Conservation (phyloP, 768 basidiomycete species). For the Tricholoma sp. region DNA sequence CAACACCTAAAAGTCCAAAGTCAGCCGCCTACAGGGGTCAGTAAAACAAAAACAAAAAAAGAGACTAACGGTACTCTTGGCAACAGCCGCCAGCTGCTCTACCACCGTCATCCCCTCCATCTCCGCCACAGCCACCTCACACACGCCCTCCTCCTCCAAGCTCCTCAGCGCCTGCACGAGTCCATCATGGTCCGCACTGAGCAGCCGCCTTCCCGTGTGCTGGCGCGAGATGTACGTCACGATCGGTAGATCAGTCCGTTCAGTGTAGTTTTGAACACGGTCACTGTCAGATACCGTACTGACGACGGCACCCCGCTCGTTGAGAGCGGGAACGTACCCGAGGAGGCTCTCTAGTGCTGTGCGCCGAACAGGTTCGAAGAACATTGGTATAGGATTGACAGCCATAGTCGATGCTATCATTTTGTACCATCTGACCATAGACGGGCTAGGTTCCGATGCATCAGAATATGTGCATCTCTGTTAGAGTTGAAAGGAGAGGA, state of each 20-base stretch:
- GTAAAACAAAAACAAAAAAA: not conserved
- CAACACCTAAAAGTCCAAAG: slow-evolving; percentile 33
- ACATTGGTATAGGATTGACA: slow-evolving; percentile 19
- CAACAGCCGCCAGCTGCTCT: slow-evolving; percentile 56
- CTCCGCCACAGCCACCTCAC: slow-evolving; percentile 37
- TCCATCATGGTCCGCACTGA: slow-evolving; percentile 41
- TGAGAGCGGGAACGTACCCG: slow-evolving; percentile 24
- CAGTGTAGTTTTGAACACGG: not conserved
- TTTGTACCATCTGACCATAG: slow-evolving; percentile 26
- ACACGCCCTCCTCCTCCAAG: slow-evolving; percentile 46
- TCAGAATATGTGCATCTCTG: not conserved
- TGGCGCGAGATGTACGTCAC: slow-evolving; percentile 65
- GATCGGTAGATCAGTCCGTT: slow-evolving; percentile 16
- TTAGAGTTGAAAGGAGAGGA: not conserved
- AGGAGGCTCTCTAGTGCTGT: slow-evolving; percentile 24
- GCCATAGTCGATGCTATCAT: slow-evolving; percentile 32
- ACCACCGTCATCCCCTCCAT: slow-evolving; percentile 46
- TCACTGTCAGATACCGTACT: slow-evolving; percentile 2
- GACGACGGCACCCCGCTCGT: slow-evolving; percentile 6
- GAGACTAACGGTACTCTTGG: slow-evolving; percentile 53
- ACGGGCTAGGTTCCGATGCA: slow-evolving; percentile 15
- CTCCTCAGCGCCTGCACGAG: slow-evolving; percentile 41
- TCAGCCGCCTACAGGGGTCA: too few relatives aligned
- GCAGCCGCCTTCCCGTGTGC: slow-evolving; percentile 34
- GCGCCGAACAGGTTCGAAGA: slow-evolving; percentile 33